Percentiles rank a stretch among this genome's conserved stretches.
These are phyloP conservation scores for Solanum rostratum DNA, from an alignment of 257 asterid genomes.

Conservation along the genomic window DNA sequence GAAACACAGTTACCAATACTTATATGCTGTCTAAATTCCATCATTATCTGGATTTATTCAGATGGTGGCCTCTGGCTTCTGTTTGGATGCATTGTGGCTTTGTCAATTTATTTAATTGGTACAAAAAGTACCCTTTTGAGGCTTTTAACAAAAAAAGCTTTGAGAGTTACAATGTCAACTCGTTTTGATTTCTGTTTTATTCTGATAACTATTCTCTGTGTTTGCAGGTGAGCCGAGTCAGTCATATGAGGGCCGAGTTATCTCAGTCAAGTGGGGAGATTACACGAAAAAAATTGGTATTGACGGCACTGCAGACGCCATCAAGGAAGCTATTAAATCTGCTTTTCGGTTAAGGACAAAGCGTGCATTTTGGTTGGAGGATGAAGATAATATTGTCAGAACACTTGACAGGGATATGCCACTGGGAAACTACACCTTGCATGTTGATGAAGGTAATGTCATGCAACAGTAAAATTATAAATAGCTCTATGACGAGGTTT, in stretches of 20 bases:
- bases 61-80: background rate
- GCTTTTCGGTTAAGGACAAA: constrained; percentile 70
- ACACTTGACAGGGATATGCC: constrained; percentile 92
- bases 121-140: background rate
- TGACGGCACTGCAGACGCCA: constrained; percentile 67
- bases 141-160: background rate
- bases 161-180: background rate
- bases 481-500: background rate
- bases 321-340: constrained; percentile 72
- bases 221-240: constrained; percentile 55
- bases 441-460: constrained; percentile 72
- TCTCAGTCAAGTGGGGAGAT: constrained; percentile 64
- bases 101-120: background rate
- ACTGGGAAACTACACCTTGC: constrained; percentile 74
- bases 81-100: background rate
- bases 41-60: background rate
- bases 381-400: constrained; percentile 64
- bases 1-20: background rate
- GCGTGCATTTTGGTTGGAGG: constrained; percentile 96
- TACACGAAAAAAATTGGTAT: constrained; percentile 67
- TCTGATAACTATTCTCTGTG: background rate
- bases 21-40: background rate
- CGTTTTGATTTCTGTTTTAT: background rate
- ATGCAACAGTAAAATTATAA: background rate
- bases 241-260: constrained; percentile 64